Base-by-base conservation (phyloP, 768 basidiomycete genomes). In the Daedalea quercina region DNA sequence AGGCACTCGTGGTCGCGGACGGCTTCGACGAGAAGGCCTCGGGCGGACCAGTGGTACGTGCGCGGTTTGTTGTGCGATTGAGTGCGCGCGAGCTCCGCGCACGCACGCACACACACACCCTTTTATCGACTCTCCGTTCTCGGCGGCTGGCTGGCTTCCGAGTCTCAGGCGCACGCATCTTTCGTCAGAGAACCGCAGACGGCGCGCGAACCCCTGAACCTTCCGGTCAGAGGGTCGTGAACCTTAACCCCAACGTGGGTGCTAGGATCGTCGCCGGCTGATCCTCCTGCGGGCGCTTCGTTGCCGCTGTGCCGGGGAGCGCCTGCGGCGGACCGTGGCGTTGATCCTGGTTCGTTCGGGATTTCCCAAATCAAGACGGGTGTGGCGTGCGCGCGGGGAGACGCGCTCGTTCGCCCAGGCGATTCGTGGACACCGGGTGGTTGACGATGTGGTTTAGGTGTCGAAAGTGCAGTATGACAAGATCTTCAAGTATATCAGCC, bases 401-500 rank as follows among this genome's bases (percentile, higher is more conserved):
- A n/a, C n/a, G n/a, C n/a, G n/a, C n/a, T n/a, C n/a, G n/a, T n/a
- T n/a, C n/a, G n/a, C n/a, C n/a, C n/a, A n/a, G n/a, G 6, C 4
- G 4, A 31, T 31, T 31, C 28, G 4, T 31, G 28, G 28, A n/a
- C 12, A 33, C 31, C 13, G 17, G 43, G 2, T 25, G 24, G 42
- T 34, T 50, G 49, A 23, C 17, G 20, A 23, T 40, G 31, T 20
- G 22, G 11, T 54, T 3, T 57, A 90, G 87, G 82, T 92, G 26
- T 91, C 89, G 26, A 90, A 89, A 68, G 70, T 69, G 24, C 92
- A 94, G 67, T 91, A 88, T 62, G 89, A 94, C 64, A 84, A 84
- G 52, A 79, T 97, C 40, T 86, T 92, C 83, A 70, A 72, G 22
- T 97, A 94, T 66, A 94, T 99, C 59, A 86, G 94, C 62, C 74